Evolutionary conservation across 306 rosid genomes (phyloP).

Genomic region (Vicia villosa): DNA sequence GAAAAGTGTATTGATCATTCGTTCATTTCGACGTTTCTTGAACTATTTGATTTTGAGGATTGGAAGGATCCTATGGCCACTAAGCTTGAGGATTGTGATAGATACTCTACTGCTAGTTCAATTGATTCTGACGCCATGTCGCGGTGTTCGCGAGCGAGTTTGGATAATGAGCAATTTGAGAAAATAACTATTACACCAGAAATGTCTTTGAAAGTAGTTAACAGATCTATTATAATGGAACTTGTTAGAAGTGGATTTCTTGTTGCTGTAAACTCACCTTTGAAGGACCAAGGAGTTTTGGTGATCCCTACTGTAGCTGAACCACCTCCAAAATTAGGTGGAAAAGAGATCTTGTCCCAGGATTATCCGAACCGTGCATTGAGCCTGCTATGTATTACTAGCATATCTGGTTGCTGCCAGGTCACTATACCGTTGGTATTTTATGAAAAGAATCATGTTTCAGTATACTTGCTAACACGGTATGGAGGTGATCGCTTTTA

Average conservation of each 20-base stretch:
- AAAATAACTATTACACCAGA: no score
- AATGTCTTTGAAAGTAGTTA: no score
- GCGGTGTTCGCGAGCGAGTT: no score
- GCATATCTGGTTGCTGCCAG: constrained; percentile 99
- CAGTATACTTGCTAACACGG: constrained; percentile 90
- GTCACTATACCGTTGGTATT: constrained; percentile 83
- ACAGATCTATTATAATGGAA: no score
- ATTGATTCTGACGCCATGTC: no score
- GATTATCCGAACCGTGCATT: constrained; percentile 66
- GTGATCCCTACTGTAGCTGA: constrained; percentile 87
- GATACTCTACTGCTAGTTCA: no score
- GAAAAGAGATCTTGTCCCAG: constrained; percentile 72
- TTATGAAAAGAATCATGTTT: constrained; percentile 71
- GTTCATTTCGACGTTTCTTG: constrained; percentile 41
- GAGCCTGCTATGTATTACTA: constrained; percentile 81
- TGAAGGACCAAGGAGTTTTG: constrained; percentile 96
- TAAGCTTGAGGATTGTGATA: no score
- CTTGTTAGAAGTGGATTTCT: no score
- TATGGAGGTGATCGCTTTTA: constrained; percentile 95
- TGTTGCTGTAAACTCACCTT: no score
- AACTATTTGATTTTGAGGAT: constrained; percentile 50
- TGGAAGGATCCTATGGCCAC: no score
- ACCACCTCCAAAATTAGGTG: constrained; percentile 93
- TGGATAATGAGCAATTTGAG: no score
- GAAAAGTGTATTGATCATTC: constrained; percentile 48